These are phyloP conservation scores for Suhomyces pyralidae DNA, from an alignment of 805 yeast species.

Conservation along the genomic window DNA sequence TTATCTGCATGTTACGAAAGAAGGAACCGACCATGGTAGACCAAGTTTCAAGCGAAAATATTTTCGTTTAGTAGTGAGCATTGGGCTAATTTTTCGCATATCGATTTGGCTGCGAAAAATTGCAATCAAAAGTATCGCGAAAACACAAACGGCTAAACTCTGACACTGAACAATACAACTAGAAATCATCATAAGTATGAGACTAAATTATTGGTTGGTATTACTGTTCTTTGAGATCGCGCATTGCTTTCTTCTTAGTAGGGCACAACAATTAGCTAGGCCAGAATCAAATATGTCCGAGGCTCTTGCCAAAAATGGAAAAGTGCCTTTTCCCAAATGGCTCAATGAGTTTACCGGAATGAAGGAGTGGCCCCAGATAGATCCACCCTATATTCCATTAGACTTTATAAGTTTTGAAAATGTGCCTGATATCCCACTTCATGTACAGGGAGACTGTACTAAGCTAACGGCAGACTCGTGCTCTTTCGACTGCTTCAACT, in stretches of 20 bases:
- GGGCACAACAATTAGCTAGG: neutral
- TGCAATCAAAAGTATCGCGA: neutral
- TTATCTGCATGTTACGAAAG: neutral
- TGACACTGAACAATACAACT: neutral
- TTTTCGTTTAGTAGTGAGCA: too few species aligned
- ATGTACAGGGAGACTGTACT: conserved; percentile 58
- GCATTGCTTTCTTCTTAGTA: neutral
- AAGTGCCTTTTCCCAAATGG: conserved; percentile 76
- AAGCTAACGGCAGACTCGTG: conserved; percentile 45
- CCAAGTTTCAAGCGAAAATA: neutral
- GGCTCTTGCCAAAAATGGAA: neutral
- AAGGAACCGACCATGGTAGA: neutral
- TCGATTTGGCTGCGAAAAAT: neutral
- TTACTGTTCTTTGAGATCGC: neutral
- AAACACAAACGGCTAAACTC: neutral
- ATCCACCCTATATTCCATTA: conserved; percentile 85
- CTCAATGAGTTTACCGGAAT: conserved; percentile 70
- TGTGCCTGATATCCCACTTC: conserved; percentile 48
- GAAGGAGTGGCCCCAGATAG: conserved; percentile 75
- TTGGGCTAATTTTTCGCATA: too few species aligned
- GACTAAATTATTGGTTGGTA: neutral
- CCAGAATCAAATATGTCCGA: neutral
- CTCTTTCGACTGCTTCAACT: conserved; percentile 82
- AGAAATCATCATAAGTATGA: neutral
- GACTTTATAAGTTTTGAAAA: conserved; percentile 59